Conservation (phyloP, 257 asterid genomes). For the Penstemon davidsonii region DNA sequence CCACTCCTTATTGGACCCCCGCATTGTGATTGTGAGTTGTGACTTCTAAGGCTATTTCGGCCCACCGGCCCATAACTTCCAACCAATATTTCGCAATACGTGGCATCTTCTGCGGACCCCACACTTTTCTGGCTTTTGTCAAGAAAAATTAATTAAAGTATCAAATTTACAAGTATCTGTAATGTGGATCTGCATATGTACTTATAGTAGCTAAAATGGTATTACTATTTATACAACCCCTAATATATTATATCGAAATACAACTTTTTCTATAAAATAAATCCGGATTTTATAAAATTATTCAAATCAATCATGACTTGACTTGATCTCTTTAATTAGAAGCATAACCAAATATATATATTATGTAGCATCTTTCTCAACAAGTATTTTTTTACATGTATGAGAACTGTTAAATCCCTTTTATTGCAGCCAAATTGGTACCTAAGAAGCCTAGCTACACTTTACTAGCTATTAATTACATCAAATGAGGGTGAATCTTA, state of each 20-base stretch:
- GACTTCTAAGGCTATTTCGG: conserved; percentile 36
- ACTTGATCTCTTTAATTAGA: too few species aligned
- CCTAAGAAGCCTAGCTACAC: not conserved
- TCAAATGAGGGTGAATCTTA: not conserved
- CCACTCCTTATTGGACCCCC: conserved; percentile 42
- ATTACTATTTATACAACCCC: not conserved
- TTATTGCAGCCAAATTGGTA: not conserved
- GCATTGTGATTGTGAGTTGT: conserved; percentile 24
- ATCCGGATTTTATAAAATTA: too few species aligned
- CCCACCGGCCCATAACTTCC: conserved; percentile 57
- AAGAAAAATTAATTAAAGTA: not conserved
- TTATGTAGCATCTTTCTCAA: too few species aligned
- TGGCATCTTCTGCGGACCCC: conserved; percentile 12
- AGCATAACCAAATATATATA: too few species aligned
- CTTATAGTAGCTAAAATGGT: not conserved
- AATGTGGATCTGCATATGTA: not conserved
- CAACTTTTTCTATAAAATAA: too few species aligned
- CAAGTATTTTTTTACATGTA: too few species aligned
- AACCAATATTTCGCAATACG: conserved; percentile 44
- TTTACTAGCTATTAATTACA: not conserved
- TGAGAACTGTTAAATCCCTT: too few species aligned
- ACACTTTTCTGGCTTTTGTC: not conserved
- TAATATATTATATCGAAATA: not conserved
- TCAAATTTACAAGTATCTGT: not conserved
- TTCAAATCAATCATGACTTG: too few species aligned